These are phyloP conservation scores for Cordyceps javanica DNA, from an alignment of 2,329 filamentous ascomycete genomes.

Conservation along the genomic window DNA sequence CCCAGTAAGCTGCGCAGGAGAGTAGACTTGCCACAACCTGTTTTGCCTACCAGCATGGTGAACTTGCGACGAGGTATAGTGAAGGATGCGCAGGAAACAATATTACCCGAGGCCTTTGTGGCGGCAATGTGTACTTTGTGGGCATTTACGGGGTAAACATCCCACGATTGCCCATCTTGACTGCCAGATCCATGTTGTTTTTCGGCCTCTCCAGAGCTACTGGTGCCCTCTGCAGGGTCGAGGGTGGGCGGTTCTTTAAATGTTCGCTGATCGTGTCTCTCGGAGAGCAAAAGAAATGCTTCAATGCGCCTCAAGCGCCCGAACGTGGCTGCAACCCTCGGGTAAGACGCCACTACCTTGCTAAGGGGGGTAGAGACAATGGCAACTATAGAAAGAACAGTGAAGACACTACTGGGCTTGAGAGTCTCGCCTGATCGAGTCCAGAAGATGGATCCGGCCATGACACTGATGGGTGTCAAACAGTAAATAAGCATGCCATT, in stretches of 20 bases:
- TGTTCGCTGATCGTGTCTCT: not conserved
- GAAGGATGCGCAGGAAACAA: not conserved
- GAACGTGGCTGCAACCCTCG: not conserved
- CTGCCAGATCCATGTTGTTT: not conserved
- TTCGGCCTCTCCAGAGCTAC: not conserved
- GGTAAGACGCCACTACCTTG: not conserved
- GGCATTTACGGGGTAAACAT: not conserved
- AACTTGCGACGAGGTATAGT: not conserved
- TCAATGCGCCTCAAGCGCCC: not conserved
- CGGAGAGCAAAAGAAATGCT: not conserved
- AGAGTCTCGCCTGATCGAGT: not conserved
- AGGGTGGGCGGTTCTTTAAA: too few species aligned
- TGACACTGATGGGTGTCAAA: not conserved
- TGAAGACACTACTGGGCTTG: not conserved
- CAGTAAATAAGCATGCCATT: not conserved
- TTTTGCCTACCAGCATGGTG: not conserved
- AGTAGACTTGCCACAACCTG: not conserved
- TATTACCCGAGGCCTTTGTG: not conserved
- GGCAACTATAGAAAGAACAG: not conserved
- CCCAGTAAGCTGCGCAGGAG: not conserved
- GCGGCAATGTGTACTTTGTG: not conserved
- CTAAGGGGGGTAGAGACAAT: not conserved
- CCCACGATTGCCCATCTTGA: not conserved
- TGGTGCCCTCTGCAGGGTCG: not conserved
- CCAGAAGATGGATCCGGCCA: not conserved